A percentile compares a stretch with the other conserved stretches of the same genome.
phyloP scores from a whole-genome alignment of 495 filamentous ascomycete genomes.

The Entonaema liquescens region DNA sequence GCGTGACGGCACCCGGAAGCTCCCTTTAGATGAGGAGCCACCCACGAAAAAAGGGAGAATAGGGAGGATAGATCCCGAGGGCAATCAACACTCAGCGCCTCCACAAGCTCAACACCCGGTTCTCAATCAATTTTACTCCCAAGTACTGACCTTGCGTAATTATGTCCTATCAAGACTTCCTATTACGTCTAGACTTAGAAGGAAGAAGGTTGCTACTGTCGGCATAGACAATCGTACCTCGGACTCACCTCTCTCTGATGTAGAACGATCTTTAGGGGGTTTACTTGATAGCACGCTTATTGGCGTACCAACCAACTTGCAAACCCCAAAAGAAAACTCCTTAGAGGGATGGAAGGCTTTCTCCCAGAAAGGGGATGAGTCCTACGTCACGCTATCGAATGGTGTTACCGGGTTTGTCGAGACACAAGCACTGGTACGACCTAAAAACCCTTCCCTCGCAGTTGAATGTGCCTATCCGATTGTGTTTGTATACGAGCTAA shows the following conservation, averaged over 20 bases:
- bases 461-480: slow-evolving; percentile 1
- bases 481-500: slow-evolving; percentile 37
- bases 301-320: slow-evolving; percentile 54
- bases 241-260: slow-evolving; percentile 40
- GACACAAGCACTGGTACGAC: slow-evolving; percentile 46
- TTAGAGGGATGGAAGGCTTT: slow-evolving; percentile 70
- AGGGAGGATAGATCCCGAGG: slow-evolving; percentile 13
- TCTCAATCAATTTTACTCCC: slow-evolving; percentile 76
- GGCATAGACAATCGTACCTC: slow-evolving; percentile 44
- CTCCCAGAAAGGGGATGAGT: slow-evolving; percentile 68
- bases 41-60: slow-evolving; percentile 45
- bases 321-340: slow-evolving; percentile 51
- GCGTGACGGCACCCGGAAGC: slow-evolving; percentile 25
- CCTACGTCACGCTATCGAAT: slow-evolving; percentile 59
- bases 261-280: slow-evolving; percentile 54
- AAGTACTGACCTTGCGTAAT: slow-evolving; percentile 72
- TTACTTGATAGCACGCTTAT: slow-evolving; percentile 77
- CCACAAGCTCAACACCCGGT: slow-evolving; percentile 65
- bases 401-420: slow-evolving; percentile 51
- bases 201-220: slow-evolving; percentile 56
- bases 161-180: slow-evolving; percentile 68
- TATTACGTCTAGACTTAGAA: slow-evolving; percentile 52
- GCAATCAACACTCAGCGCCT: slow-evolving; percentile 17
- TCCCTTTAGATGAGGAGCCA: slow-evolving; percentile 19
- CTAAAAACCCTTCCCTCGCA: slow-evolving; percentile 6